Conservation (phyloP, 2,329 filamentous ascomycete species). For the Nakataea oryzae region DNA sequence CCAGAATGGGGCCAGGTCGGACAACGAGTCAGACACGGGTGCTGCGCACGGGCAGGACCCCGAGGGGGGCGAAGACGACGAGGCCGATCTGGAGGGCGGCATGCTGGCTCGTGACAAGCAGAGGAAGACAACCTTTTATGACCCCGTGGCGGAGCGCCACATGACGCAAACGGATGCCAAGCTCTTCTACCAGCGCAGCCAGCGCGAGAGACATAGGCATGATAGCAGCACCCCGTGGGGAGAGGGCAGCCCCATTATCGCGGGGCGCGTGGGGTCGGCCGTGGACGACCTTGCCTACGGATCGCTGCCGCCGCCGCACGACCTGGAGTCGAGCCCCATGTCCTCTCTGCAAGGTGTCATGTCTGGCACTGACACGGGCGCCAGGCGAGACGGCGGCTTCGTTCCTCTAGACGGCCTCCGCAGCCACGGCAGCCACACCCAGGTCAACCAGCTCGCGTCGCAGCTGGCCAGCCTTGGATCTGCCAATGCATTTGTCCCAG, state of each 20-base stretch:
- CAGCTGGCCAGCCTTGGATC: background rate
- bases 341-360: slow-evolving; percentile 4
- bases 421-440: slow-evolving; percentile 10
- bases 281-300: background rate
- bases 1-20: slow-evolving; percentile 22
- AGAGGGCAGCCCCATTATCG: slow-evolving; percentile 34
- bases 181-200: slow-evolving; percentile 87
- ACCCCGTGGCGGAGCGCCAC: slow-evolving; percentile 86
- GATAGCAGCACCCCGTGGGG: slow-evolving; percentile 22
- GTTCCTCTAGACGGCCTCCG: slow-evolving; percentile 7
- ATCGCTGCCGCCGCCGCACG: slow-evolving; percentile 3
- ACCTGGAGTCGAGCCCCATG: slow-evolving; percentile 8
- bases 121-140: slow-evolving; percentile 77
- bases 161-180: slow-evolving; percentile 93
- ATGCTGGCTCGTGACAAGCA: slow-evolving; percentile 52
- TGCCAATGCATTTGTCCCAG: background rate
- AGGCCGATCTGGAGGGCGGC: slow-evolving; percentile 32
- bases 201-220: slow-evolving; percentile 43
- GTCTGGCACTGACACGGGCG: background rate
- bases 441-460: slow-evolving; percentile 6
- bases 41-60: background rate
- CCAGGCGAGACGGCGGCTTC: slow-evolving; percentile 8
- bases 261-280: slow-evolving; percentile 5
- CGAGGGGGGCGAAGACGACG: background rate
- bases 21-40: slow-evolving; percentile 11